Conservation (phyloP, 371 early-diverging fungal genomes). For the Mortierella sp. region DNA sequence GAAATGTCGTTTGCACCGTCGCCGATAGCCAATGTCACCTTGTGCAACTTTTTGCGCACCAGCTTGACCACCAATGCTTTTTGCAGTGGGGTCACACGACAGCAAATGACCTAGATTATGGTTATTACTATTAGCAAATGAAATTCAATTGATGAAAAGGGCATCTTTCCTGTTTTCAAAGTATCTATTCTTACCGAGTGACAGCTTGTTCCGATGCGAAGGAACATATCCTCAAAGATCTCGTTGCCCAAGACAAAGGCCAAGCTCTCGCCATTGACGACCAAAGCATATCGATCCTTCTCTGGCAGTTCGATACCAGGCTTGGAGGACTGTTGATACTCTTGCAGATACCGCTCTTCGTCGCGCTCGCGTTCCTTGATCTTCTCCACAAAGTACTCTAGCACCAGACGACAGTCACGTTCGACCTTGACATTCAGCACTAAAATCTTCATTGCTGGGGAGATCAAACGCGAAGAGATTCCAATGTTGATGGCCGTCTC, state of each 20-base stretch:
- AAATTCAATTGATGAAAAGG: conserved; percentile 20
- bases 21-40: conserved; percentile 92
- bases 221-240: conserved; percentile 56
- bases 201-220: conserved; percentile 51
- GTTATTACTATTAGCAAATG: conserved; percentile 17
- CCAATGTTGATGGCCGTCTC: conserved; percentile 95
- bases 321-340: conserved; percentile 41
- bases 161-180: no score
- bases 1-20: conserved; percentile 98
- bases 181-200: conserved; percentile 40
- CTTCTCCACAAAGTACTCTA: conserved; percentile 58
- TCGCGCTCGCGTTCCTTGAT: conserved; percentile 67
- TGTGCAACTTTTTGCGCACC: conserved; percentile 74
- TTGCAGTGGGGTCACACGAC: conserved; percentile 95
- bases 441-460: conserved; percentile 73
- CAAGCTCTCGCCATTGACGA: conserved; percentile 56
- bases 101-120: conserved; percentile 84
- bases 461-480: conserved; percentile 76
- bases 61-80: conserved; percentile 91
- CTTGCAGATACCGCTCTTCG: conserved; percentile 64
- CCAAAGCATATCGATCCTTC: conserved; percentile 52
- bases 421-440: conserved; percentile 69
- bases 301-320: conserved; percentile 29
- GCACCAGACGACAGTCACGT: conserved; percentile 50
- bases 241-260: conserved; percentile 55